phyloP scores from a whole-genome alignment of 2,329 filamentous ascomycete genomes.

The Emericellopsis atlantica region DNA sequence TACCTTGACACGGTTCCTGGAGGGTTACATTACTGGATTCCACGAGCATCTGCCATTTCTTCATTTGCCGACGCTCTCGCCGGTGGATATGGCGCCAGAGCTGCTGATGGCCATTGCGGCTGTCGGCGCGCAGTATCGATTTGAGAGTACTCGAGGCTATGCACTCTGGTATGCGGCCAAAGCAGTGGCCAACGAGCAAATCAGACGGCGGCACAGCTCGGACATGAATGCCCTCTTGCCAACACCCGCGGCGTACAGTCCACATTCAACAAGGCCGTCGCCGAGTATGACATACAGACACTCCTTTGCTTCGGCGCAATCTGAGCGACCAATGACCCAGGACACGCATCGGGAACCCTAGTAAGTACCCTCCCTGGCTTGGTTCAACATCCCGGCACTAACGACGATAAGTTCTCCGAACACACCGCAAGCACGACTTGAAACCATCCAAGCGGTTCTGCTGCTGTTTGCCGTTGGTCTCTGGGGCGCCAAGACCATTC shows the following conservation, averaged over 20 bases:
- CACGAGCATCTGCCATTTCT: constrained; percentile 46
- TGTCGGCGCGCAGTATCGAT: constrained; percentile 54
- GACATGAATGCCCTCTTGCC: constrained; percentile 44
- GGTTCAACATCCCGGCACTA: background rate
- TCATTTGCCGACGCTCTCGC: constrained; percentile 53
- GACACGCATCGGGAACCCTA: constrained; percentile 47
- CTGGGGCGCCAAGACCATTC: constrained; percentile 47
- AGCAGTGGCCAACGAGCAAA: constrained; percentile 44
- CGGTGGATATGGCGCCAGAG: constrained; percentile 54
- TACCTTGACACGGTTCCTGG: constrained; percentile 55
- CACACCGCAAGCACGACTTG: constrained; percentile 44
- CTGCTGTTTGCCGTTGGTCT: constrained; percentile 47
- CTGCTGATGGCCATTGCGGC: constrained; percentile 55
- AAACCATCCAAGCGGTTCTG: constrained; percentile 53
- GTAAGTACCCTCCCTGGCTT: constrained; percentile 23
- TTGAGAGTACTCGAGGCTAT: constrained; percentile 45
- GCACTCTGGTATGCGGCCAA: constrained; percentile 50
- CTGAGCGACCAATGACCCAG: constrained; percentile 42
- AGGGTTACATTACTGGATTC: constrained; percentile 59
- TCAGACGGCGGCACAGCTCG: constrained; percentile 41
- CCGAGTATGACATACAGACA: constrained; percentile 44
- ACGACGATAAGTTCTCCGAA: constrained; percentile 39
- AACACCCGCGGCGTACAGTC: constrained; percentile 44
- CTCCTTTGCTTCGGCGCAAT: constrained; percentile 45
- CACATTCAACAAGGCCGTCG: constrained; percentile 45